These are phyloP conservation scores for Yarrowia porcina DNA, from an alignment of 805 yeast genomes.

Conservation along the genomic window DNA sequence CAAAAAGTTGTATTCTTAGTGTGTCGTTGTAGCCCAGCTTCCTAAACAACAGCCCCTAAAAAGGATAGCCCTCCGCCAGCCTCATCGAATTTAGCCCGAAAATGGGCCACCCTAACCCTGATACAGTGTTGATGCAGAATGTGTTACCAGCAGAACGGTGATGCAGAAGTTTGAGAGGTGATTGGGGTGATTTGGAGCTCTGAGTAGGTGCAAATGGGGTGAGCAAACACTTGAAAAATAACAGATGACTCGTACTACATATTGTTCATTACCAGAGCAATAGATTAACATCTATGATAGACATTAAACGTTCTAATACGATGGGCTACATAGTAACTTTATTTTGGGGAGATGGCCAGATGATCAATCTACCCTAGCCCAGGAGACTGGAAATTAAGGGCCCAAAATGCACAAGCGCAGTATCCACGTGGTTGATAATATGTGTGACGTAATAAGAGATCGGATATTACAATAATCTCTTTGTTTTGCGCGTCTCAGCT, in stretches of 20 bases:
- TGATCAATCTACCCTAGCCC: background rate
- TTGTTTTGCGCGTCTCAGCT: background rate
- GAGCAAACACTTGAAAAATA: too few species aligned
- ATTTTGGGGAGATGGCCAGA: background rate
- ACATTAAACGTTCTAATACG: background rate
- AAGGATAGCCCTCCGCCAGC: background rate
- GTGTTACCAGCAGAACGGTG: background rate
- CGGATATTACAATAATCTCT: background rate
- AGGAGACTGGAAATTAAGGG: background rate
- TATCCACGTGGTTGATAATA: background rate
- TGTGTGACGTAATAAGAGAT: background rate
- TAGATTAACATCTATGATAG: background rate
- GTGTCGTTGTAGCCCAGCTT: background rate
- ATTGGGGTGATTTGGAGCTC: too few species aligned
- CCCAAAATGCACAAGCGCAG: background rate
- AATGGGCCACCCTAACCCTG: background rate
- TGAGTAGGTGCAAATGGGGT: too few species aligned
- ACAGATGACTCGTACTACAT: too few species aligned
- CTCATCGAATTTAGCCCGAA: background rate
- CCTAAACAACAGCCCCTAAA: background rate
- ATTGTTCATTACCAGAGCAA: background rate
- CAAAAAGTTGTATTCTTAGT: background rate
- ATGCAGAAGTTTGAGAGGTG: too few species aligned
- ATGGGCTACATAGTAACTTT: background rate
- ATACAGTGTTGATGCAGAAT: background rate